Base-by-base conservation (phyloP, 495 filamentous ascomycete species). In the Aspergillus wentii region DNA sequence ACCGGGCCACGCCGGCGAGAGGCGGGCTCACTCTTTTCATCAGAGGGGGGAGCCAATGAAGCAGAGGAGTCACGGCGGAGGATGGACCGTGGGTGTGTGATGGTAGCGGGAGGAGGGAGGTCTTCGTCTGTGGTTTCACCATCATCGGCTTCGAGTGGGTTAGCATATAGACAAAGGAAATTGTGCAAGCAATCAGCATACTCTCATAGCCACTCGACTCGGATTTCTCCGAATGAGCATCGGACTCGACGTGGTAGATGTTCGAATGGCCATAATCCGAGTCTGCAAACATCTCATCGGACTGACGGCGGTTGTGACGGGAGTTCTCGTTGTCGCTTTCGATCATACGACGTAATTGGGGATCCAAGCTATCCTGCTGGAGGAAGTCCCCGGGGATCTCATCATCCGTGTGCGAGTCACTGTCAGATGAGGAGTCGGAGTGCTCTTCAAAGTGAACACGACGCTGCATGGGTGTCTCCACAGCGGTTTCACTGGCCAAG, bases 101-200 rank as follows among this genome's bases (percentile, higher is more conserved):
- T 73, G 18, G 66, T 74, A 18, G 68, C 68, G 11, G 71, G 68
- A 16, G 73, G 76, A 32, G 78, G 79, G 5, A 80, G 66, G 37
- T 89, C 86, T 65, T 91, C 86, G 50, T 91, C 86, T 47, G 86
- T 91, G 25, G 86, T 90, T 46, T 88, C 86, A 37, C 86, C 85
- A 64, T 77, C 64, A 48, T 90, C 86, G 56, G 83, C 85, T 90
- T 63, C 20, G 50, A 48, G 36, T 27, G 36, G 29, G 57, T 88
- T 75, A 88, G 84, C 62, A 75, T 48, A 40, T 38, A 25, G 22
- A 37, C 40, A 33, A 40, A 31, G 23, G 10, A 40, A 36, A 19
- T 22, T 34, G 15, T 27, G 41, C 21, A 46, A 42, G 46, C 35
- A 36, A 37, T 48, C 44, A 52, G 45, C 60, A 57, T 64, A 90